A percentile compares a stretch with the other conserved stretches of the same genome.
Evolutionary conservation across 2,329 filamentous ascomycete genomes (phyloP).

Genomic region (Paracorniculantispora psalliotae): DNA sequence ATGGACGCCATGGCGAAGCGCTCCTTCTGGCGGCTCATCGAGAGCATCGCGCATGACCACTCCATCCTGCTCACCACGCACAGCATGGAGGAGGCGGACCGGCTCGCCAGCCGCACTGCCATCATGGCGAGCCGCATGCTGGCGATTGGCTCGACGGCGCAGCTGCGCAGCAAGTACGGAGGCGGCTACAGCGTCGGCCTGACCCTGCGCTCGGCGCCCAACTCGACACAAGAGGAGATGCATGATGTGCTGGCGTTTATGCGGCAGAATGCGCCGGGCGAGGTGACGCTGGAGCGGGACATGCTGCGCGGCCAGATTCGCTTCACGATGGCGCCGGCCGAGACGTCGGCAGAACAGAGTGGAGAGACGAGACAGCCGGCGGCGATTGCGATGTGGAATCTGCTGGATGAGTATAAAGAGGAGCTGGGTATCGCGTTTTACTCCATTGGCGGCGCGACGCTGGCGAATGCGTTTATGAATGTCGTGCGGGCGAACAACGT

Average conservation of each 20-base stretch:
- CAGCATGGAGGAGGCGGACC: slow-evolving; percentile 86
- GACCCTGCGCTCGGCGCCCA: slow-evolving; percentile 53
- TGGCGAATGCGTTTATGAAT: slow-evolving; percentile 65
- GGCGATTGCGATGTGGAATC: slow-evolving; percentile 17
- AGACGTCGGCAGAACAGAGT: too few species aligned
- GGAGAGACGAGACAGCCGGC: slow-evolving; percentile 8
- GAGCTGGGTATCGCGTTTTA: slow-evolving; percentile 61
- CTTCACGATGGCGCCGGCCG: slow-evolving; percentile 18
- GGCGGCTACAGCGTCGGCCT: slow-evolving; percentile 60
- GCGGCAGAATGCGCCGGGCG: slow-evolving; percentile 42
- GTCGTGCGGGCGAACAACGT: slow-evolving; percentile 58
- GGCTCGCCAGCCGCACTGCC: slow-evolving; percentile 64
- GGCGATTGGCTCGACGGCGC: slow-evolving; percentile 55
- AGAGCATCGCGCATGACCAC: slow-evolving; percentile 60
- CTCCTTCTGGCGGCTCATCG: slow-evolving; percentile 79
- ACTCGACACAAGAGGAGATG: slow-evolving; percentile 53
- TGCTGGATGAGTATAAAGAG: slow-evolving; percentile 53
- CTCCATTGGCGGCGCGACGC: slow-evolving; percentile 59
- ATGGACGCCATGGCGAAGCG: slow-evolving; percentile 84
- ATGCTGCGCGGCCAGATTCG: slow-evolving; percentile 61
- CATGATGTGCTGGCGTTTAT: slow-evolving; percentile 53
- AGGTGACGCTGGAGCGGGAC: slow-evolving; percentile 47
- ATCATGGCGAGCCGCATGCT: slow-evolving; percentile 40
- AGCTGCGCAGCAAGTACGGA: slow-evolving; percentile 54
- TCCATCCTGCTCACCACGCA: slow-evolving; percentile 80